Percentiles rank a stretch among this genome's conserved stretches.
Conservation (phyloP, 331 rosid genomes). For the Quercus lobata region DNA sequence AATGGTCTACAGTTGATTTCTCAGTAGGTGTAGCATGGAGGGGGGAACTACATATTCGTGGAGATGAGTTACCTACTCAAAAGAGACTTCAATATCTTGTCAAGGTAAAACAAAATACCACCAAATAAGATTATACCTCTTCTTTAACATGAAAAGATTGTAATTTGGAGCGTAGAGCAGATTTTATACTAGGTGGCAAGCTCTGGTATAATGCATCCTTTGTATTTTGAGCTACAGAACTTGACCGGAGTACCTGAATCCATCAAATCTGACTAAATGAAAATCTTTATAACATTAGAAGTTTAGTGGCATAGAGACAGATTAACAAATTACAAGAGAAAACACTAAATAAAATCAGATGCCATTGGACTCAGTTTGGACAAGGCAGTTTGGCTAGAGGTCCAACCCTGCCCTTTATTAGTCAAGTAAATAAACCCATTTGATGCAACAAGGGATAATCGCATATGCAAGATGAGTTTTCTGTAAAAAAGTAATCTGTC, state of each 20-base stretch:
- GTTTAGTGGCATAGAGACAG: constrained; percentile 4
- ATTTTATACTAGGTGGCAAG: constrained; percentile 74
- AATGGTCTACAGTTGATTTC: neutral
- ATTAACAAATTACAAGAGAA: neutral
- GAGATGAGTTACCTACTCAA: neutral
- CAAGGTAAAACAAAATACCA: constrained; percentile 1
- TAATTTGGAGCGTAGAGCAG: constrained; percentile 64
- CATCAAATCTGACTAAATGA: constrained; percentile 21
- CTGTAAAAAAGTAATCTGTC: neutral
- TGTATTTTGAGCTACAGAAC: constrained; percentile 70
- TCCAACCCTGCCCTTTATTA: neutral
- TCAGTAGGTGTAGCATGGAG: neutral
- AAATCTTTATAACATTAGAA: constrained; percentile 2
- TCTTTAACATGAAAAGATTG: constrained; percentile 42
- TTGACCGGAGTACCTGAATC: constrained; percentile 66
- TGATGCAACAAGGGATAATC: neutral
- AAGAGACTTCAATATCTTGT: neutral
- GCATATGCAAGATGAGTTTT: neutral
- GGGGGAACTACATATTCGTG: neutral
- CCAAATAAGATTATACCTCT: constrained; percentile 49
- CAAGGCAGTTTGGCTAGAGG: neutral
- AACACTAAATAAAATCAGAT: neutral
- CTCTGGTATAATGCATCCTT: constrained; percentile 72
- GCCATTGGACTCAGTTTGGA: neutral
- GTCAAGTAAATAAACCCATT: neutral